phyloP scores from a whole-genome alignment of 2,329 filamentous ascomycete species.

The Alternaria rosae region DNA sequence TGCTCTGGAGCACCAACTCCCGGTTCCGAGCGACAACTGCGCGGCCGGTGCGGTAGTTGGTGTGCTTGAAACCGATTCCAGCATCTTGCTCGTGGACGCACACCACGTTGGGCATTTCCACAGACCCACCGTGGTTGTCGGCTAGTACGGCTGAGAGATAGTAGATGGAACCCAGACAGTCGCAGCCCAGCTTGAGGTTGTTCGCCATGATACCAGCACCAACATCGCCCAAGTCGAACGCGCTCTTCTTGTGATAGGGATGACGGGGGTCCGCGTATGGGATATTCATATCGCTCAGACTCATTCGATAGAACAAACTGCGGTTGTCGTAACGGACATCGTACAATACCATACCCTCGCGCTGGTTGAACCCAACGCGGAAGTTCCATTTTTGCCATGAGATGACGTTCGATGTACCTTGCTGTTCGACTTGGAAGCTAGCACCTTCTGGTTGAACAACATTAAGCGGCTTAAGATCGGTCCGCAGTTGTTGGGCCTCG shows the following conservation, averaged over 20 bases:
- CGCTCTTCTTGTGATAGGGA: constrained; percentile 70
- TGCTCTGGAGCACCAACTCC: constrained; percentile 72
- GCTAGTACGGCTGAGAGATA: constrained; percentile 68
- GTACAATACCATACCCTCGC: constrained; percentile 74
- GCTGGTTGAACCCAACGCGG: constrained; percentile 71
- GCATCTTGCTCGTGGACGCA: constrained; percentile 76
- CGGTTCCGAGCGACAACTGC: constrained; percentile 69
- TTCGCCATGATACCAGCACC: constrained; percentile 73
- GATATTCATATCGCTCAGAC: constrained; percentile 72
- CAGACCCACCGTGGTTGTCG: constrained; percentile 66
- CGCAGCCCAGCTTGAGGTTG: constrained; percentile 73
- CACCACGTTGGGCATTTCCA: constrained; percentile 70
- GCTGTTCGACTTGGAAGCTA: constrained; percentile 63
- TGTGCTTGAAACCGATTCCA: constrained; percentile 75
- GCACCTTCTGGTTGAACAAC: constrained; percentile 71
- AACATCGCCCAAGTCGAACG: constrained; percentile 74
- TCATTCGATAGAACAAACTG: constrained; percentile 71
- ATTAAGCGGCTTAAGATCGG: constrained; percentile 69
- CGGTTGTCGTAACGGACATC: constrained; percentile 70
- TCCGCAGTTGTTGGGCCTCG: constrained; percentile 66
- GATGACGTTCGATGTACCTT: constrained; percentile 63
- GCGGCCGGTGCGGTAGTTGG: constrained; percentile 71
- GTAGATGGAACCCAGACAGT: constrained; percentile 74
- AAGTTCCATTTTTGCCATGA: constrained; percentile 77
- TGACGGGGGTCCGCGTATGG: constrained; percentile 69